Base-by-base conservation (phyloP, 306 rosid species). In the Glycine soja region DNA sequence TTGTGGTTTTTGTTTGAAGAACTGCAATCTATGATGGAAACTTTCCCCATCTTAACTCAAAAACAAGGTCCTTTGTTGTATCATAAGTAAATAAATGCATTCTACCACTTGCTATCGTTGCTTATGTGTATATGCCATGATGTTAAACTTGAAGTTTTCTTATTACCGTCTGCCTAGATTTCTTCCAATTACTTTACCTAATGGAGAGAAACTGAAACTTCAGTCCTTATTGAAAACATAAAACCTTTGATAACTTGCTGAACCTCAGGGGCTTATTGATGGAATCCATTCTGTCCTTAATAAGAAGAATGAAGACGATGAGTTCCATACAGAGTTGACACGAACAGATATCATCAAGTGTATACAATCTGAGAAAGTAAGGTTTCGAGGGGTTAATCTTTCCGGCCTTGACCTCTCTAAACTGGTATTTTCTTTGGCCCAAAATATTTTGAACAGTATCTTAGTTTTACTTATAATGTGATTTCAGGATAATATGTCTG, bases 331-430 rank as follows among this genome's bases (percentile, higher is more conserved):
- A 24, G 98, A 95, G 78, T 83, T 95, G 77, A 89, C 95, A 8
- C 97, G 97, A 47, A 85, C 89, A 52, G 98, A 92, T 86, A 93
- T 95, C 76, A 93, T 95, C 89, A 95, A 89, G 88, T 95, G 98
- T 64, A 95, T 92, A 80, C 98, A 95, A 83, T 91, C 92, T 78
- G 91, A 89, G 72, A 90, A 58, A 91, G 97, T 90, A 64, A 86
- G 97, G 78, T 86, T 95, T 85, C 95, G 98, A 74, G 98, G 98
- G 70, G 92, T 95, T 84, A 92, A 95, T 80, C 97, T 92, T 79
- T 95, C 94, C 83, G 98, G 97, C 84, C 89, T 92, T 80, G 97
- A 95, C 87, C 98, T 95, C 69, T 95, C 98, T 3, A 95, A 92
- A 86, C 92, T 95, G 92, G 97, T 95, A 86, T 84, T 67, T 83